Evolutionary conservation across 306 rosid species (phyloP), one percentile per base, ranked within the genome.

Genomic region (Pterocarpus macrocarpus): DNA sequence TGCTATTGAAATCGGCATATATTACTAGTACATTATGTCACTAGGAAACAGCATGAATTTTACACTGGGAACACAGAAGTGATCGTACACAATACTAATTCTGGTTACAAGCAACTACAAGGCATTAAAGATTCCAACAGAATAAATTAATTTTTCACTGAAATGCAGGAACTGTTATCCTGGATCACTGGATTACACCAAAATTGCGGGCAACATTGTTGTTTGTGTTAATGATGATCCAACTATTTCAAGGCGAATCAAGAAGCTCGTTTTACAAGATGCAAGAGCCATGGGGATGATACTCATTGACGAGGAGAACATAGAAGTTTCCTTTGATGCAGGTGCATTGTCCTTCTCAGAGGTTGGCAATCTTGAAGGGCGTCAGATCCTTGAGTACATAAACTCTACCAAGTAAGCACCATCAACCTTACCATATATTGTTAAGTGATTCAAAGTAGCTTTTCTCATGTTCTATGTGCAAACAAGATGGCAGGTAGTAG

Each of bases 81-180:
- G 45, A 67, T 52, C 49, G 32, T 7, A 11, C 59, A 64, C 35
- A 73, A 4, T 55, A 43, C 30, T 56, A n/a, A 56, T 56, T 52
- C 38, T 76, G 28, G 69, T 41, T 44, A 44, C 35, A 66, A 17
- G 7, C 64, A 58, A 33, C 41, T 35, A 8, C 32, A 45, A 3
- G 41, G 61, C 38, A 52, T 43, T 52, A 35, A 72, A 17, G 63
- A n/a, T 63, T 33, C 15, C 16, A 43, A 16, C 39, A 69, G 2
- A 39, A 50, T 8, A 47, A 68, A 57, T 36, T 74, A 67, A 30
- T 12, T 53, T 68, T 67, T 49, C 32, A 56, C 12, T 75, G 10
- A 81, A 84, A 35, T 84, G 94, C 90, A 93, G 99, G 72, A 91
- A 93, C 45, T 95, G 99, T 83, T 79, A 78, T 79, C 99, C 98